Conservation (phyloP, 495 filamentous ascomycete genomes). For the Pyrenula massariospora region DNA sequence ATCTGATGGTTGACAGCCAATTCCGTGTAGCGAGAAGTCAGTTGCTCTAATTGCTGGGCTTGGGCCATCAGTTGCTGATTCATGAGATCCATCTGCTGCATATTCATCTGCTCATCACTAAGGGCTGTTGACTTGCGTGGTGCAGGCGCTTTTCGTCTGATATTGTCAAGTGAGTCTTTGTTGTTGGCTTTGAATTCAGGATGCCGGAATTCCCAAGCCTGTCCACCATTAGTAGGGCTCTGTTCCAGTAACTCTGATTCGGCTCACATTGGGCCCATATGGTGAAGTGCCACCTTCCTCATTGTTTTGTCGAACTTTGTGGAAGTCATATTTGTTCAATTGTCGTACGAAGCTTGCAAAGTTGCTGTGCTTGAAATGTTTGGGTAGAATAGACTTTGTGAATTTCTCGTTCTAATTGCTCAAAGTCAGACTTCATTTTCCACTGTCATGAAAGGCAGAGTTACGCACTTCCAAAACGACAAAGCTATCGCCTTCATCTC, state of each 20-base stretch:
- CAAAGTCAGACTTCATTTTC: slow-evolving; percentile 1
- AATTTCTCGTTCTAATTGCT: slow-evolving; percentile 82
- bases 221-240: slow-evolving; percentile 1
- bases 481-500: slow-evolving; percentile 87
- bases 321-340: slow-evolving; percentile 98
- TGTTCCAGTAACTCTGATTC: background rate
- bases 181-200: slow-evolving; percentile 93
- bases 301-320: slow-evolving; percentile 95
- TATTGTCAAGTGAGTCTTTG: slow-evolving; percentile 94
- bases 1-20: slow-evolving; percentile 75
- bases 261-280: slow-evolving; percentile 78
- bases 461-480: slow-evolving; percentile 82
- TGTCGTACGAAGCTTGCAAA: slow-evolving; percentile 98
- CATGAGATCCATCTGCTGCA: slow-evolving; percentile 81
- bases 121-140: slow-evolving; percentile 61
- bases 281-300: slow-evolving; percentile 87
- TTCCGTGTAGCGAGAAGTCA: slow-evolving; percentile 77
- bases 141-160: slow-evolving; percentile 88
- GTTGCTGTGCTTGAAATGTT: slow-evolving; percentile 99
- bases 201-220: slow-evolving; percentile 98
- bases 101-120: slow-evolving; percentile 62
- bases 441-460: background rate
- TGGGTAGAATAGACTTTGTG: slow-evolving; percentile 91
- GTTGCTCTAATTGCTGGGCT: slow-evolving; percentile 76
- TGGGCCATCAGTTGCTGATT: slow-evolving; percentile 82